Base-by-base conservation (phyloP, 1,284 basidiomycete genomes). In the Cronartium quercuum region DNA sequence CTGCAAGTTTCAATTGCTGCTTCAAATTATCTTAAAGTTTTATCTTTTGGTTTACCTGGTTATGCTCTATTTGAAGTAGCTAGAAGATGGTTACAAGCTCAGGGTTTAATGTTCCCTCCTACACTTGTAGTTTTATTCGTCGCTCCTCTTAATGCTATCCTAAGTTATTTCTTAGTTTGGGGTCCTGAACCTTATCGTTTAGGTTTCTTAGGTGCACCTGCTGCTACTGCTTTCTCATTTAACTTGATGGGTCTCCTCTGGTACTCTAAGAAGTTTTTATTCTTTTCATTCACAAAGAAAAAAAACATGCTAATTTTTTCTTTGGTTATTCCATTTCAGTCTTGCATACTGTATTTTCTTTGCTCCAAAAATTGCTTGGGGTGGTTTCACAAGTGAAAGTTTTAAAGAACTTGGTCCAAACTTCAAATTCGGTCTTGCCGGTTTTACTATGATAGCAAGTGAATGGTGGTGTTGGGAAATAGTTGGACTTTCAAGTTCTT, bases 401-500 rank as follows among this genome's bases (percentile, higher is more conserved):
- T 90, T 92, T 82, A 87, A 86, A 0, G 88, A 87, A 76, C 84
- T 94, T 1, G 89, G 90, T 9, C 85, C 91, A 18, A 84, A 94
- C 40, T 84, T 89, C 1, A 86, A 86, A 41, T 83, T 96, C 7
- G 92, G 91, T 6, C 79, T 92, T 29, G 90, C 89, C 5, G 91
- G 92, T 9, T 78, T 79, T n/a, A 78, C 76, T 1, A 79, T 83
- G 82, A 81, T 86, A 9, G 90, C 90, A 1, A 87, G 87, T 9
- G 92, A 94, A 81, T 94, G 92, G 92, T 94, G 91, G 91, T 88
- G 89, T 44, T 94, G 92, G 92, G 92, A 94, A 80, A 84, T 92
- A 3, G 83, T 90, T 67, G 85, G 84, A 65, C 63, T 79, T 5
- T 70, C 79, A 18, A 68, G 69, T 37, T 66, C 75, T 37, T 77